phyloP scores from a whole-genome alignment of 2,329 filamentous ascomycete genomes.

The Monosporascus sp. region DNA sequence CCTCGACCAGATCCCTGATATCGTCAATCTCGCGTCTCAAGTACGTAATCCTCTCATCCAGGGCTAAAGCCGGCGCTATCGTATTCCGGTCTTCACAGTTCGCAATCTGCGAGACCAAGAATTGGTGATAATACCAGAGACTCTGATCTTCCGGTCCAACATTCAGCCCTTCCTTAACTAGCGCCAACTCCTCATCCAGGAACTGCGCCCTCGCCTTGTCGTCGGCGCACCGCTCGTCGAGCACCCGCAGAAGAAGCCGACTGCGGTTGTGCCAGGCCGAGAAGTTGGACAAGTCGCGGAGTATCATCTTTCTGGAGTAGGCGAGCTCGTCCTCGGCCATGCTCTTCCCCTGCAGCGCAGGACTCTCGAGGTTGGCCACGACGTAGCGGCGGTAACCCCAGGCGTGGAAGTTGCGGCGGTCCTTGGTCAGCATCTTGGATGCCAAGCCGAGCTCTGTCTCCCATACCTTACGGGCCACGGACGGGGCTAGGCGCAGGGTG shows the following conservation, averaged over 20 bases:
- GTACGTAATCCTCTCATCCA: constrained; percentile 59
- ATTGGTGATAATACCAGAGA: constrained; percentile 95
- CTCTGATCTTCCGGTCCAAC: constrained; percentile 93
- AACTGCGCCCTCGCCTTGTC: constrained; percentile 41
- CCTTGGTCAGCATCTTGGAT: constrained; percentile 79
- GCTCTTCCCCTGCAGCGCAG: constrained; percentile 46
- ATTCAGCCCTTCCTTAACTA: constrained; percentile 74
- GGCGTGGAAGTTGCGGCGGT: constrained; percentile 91
- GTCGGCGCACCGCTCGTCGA: constrained; percentile 65
- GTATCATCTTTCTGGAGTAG: constrained; percentile 88
- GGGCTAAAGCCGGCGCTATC: constrained; percentile 60
- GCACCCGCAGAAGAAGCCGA: constrained; percentile 71
- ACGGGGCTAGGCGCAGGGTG: constrained; percentile 54
- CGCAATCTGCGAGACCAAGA: constrained; percentile 66
- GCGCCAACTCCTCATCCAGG: constrained; percentile 69
- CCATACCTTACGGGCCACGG: constrained; percentile 65
- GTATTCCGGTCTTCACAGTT: constrained; percentile 42
- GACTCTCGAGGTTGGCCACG: constrained; percentile 66
- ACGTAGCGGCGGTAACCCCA: constrained; percentile 87
- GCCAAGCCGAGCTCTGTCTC: constrained; percentile 76
- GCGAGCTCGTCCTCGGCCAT: constrained; percentile 78
- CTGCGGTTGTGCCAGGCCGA: constrained; percentile 94
- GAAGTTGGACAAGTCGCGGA: constrained; percentile 84
- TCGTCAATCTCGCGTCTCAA: constrained; percentile 67
- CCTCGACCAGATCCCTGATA: constrained; percentile 60